These are phyloP conservation scores for Phyllostachys edulis DNA, from an alignment of 176 grass and related monocot genomes.

Conservation along the genomic window DNA sequence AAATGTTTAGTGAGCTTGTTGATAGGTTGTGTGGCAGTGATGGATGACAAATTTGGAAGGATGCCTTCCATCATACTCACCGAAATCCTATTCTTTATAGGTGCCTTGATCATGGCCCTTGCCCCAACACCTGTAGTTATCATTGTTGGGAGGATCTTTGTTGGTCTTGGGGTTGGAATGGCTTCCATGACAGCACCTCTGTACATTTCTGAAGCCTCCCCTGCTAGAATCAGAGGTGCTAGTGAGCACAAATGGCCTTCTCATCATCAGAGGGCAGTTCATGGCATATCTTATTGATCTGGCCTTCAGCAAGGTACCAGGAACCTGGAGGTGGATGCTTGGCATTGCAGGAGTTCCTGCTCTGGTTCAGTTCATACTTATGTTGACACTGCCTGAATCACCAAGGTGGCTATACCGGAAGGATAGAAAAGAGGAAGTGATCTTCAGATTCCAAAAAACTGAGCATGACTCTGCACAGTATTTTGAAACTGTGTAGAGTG, in stretches of 20 bases:
- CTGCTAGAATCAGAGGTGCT: constrained; percentile 92
- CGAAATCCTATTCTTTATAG: constrained; percentile 69
- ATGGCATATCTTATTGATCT: constrained; percentile 93
- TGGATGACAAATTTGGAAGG: constrained; percentile 90
- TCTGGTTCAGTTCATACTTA: constrained; percentile 76
- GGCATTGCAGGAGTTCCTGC: constrained; percentile 88
- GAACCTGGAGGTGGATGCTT: constrained; percentile 99
- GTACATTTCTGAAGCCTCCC: constrained; percentile 97
- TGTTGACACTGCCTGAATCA: constrained; percentile 89
- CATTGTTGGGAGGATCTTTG: constrained; percentile 90
- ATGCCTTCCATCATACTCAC: constrained; percentile 74
- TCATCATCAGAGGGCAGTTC: constrained; percentile 96
- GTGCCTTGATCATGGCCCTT: constrained; percentile 73
- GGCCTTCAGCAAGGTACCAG: constrained; percentile 79
- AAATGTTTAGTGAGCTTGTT: too few relatives aligned
- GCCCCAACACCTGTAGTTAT: constrained; percentile 70
- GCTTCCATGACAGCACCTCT: constrained; percentile 95
- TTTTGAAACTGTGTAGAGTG: too few relatives aligned
- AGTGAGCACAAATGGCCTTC: constrained; percentile 87
- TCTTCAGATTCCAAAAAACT: too few relatives aligned
- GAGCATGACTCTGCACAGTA: too few relatives aligned
- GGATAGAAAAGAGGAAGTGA: too few relatives aligned
- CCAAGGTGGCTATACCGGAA: constrained; percentile 94
- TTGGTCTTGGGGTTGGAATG: constrained; percentile 94
- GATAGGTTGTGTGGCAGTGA: too few relatives aligned